Percentiles rank a stretch among this genome's conserved stretches.
phyloP scores from a whole-genome alignment of 306 rosid genomes.

The Ceratonia siliqua region DNA sequence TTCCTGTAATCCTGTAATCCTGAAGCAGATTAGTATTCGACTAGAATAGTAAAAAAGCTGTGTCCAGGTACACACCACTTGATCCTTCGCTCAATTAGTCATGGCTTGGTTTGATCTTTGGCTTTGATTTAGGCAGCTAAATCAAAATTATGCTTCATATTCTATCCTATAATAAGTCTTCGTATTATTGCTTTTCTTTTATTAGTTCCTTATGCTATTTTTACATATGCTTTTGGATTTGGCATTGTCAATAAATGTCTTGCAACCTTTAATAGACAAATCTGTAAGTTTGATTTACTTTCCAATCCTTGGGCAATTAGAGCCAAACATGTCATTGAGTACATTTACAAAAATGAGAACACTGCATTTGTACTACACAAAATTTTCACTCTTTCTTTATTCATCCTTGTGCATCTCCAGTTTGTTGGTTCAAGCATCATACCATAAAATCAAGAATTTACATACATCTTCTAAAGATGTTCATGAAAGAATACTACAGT shows the following conservation, averaged over 20 bases:
- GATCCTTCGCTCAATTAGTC: not conserved
- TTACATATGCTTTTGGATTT: not conserved
- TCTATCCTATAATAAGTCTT: not conserved
- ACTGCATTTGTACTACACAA: slow-evolving; percentile 55
- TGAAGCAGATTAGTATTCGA: too few relatives aligned
- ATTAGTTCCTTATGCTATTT: not conserved
- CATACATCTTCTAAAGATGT: slow-evolving; percentile 47
- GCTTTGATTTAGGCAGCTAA: not conserved
- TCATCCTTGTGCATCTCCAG: slow-evolving; percentile 43
- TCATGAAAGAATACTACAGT: slow-evolving; percentile 43
- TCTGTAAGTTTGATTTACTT: slow-evolving; percentile 32
- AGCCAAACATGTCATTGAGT: slow-evolving; percentile 39
- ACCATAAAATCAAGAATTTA: slow-evolving; percentile 46
- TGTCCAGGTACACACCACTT: not conserved
- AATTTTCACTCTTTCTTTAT: slow-evolving; percentile 51
- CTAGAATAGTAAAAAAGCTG: too few relatives aligned
- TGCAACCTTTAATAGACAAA: slow-evolving; percentile 26
- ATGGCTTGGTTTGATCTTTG: not conserved
- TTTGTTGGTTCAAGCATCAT: slow-evolving; percentile 41
- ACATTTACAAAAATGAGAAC: slow-evolving; percentile 59
- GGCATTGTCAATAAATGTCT: not conserved
- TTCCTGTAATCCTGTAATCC: too few relatives aligned
- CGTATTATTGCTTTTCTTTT: not conserved
- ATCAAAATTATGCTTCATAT: not conserved
- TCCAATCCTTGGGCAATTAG: slow-evolving; percentile 30